Evolutionary conservation across 306 rosid species (phyloP).

Genomic region (Begonia fuchsioides): DNA sequence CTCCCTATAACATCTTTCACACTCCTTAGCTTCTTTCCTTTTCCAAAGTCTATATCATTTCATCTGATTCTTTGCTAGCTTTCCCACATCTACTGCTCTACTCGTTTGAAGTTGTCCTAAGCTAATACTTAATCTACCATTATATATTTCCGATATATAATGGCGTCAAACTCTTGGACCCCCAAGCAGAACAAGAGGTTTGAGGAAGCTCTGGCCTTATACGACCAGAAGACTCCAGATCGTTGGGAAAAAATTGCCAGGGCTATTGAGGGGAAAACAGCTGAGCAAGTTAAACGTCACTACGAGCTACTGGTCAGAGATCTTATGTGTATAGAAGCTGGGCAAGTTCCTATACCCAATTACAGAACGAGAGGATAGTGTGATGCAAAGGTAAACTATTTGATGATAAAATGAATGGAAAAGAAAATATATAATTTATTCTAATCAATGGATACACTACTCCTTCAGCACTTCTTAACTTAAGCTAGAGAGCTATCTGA

Average conservation of each 20-base stretch:
- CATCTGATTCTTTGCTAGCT: too few relatives aligned
- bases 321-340: conserved; percentile 55
- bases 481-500: too few relatives aligned
- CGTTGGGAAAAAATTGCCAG: conserved; percentile 79
- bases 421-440: too few relatives aligned
- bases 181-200: conserved; percentile 60
- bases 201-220: conserved; percentile 80
- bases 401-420: too few relatives aligned
- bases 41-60: too few relatives aligned
- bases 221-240: conserved; percentile 69
- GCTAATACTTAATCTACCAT: too few relatives aligned
- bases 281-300: conserved; percentile 57
- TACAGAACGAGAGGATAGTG: conserved; percentile 24
- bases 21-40: background rate
- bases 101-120: too few relatives aligned
- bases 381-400: too few relatives aligned
- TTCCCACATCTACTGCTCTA: background rate
- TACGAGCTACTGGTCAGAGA: conserved; percentile 67
- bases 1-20: too few relatives aligned
- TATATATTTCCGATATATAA: background rate
- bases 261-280: conserved; percentile 73
- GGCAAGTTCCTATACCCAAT: conserved; percentile 50
- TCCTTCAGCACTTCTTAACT: too few relatives aligned
- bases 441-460: too few relatives aligned
- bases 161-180: conserved; percentile 59